A percentile compares a stretch with the other conserved stretches of the same genome.
Evolutionary conservation across 495 filamentous ascomycete species (phyloP).

Genomic region (Daldinia caldariorum): DNA sequence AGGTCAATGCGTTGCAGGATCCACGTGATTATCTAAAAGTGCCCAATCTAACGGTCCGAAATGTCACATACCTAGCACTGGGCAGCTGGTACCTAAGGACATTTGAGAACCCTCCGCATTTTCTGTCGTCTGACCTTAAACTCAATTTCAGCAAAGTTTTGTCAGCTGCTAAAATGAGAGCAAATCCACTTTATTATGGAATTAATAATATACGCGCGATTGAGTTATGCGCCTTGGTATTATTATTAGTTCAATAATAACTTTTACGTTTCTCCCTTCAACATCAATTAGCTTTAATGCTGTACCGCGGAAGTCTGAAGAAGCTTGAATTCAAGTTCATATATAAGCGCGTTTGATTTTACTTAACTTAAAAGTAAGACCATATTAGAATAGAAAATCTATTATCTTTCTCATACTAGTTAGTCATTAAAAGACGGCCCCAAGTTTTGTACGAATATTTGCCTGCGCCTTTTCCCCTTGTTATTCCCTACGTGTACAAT

Average conservation of each 20-base stretch:
- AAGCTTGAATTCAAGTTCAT: not conserved
- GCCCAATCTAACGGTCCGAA: not conserved
- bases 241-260: not conserved
- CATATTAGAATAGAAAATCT: constrained; percentile 25
- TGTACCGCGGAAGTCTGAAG: not conserved
- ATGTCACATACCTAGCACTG: not conserved
- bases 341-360: not conserved
- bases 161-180: not conserved
- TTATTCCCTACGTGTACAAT: constrained; percentile 34
- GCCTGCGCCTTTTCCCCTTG: constrained; percentile 14
- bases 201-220: not conserved
- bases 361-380: not conserved
- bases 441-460: constrained; percentile 21
- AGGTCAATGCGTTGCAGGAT: constrained; percentile 35
- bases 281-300: not conserved
- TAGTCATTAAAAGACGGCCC: constrained; percentile 35
- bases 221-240: not conserved
- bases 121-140: not conserved
- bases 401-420: constrained; percentile 43
- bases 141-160: no score
- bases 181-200: not conserved
- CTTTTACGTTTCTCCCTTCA: not conserved
- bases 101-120: not conserved
- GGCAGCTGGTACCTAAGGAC: not conserved
- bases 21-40: constrained; percentile 10